Evolutionary conservation across 176 grass and related monocot genomes (phyloP).

Genomic region (Avena eriantha): DNA sequence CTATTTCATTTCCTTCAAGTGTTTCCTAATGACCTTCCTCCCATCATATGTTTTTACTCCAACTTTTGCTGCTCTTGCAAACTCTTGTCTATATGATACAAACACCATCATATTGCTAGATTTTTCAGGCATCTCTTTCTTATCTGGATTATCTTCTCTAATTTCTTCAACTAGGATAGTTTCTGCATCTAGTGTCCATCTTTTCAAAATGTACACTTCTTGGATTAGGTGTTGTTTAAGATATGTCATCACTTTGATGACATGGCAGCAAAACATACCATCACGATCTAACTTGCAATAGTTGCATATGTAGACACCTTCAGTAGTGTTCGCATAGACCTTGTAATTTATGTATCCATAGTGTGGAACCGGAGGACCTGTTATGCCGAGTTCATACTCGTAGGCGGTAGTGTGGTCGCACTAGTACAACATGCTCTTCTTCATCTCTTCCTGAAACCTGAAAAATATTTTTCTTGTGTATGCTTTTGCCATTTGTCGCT

Average conservation of each 20-base stretch:
- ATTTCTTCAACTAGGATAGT: too few species aligned
- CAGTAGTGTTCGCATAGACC: background rate
- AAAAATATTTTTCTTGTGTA: background rate
- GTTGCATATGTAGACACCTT: background rate
- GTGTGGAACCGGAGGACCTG: background rate
- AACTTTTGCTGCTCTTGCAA: too few species aligned
- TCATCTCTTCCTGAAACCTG: background rate
- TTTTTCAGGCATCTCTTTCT: too few species aligned
- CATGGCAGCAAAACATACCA: background rate
- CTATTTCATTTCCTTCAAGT: too few species aligned
- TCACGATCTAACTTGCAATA: background rate
- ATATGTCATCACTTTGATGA: background rate
- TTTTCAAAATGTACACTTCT: too few species aligned
- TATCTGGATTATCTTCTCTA: too few species aligned
- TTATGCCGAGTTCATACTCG: background rate
- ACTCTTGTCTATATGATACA: too few species aligned
- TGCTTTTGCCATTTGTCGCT: background rate
- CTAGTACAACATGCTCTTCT: background rate
- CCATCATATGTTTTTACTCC: too few species aligned
- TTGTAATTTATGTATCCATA: background rate
- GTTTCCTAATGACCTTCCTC: too few species aligned
- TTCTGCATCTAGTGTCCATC: too few species aligned
- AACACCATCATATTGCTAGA: too few species aligned
- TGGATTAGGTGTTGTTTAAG: too few species aligned
- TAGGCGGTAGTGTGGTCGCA: background rate